phyloP scores from a whole-genome alignment of 1,139 yeast species.

The Spathaspora sp. region DNA sequence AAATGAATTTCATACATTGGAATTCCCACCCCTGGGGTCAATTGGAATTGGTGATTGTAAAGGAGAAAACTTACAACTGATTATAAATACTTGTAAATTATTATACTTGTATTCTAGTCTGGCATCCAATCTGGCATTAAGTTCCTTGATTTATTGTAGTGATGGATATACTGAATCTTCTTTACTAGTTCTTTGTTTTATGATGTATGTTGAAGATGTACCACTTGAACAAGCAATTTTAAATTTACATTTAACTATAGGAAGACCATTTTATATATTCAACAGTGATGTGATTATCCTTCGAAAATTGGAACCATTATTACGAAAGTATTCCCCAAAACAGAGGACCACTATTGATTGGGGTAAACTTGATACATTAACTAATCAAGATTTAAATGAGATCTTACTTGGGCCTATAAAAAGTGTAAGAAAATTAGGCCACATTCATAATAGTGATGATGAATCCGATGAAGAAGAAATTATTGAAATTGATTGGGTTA shows the following conservation, averaged over 20 bases:
- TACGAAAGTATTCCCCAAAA: conserved; percentile 56
- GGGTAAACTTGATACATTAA: conserved; percentile 29
- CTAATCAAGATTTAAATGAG: conserved; percentile 34
- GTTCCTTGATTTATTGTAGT: conserved; percentile 65
- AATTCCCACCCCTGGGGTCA: conserved; percentile 85
- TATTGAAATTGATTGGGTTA: conserved; percentile 33
- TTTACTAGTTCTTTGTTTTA: conserved; percentile 63
- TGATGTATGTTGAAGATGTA: conserved; percentile 64
- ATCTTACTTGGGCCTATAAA: conserved; percentile 25
- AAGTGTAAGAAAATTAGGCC: conserved; percentile 21
- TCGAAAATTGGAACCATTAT: conserved; percentile 59
- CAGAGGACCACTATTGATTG: conserved; percentile 15
- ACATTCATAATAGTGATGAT: conserved; percentile 21
- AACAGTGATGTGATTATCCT: conserved; percentile 70
- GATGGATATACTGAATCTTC: conserved; percentile 95
- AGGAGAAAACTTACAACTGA: conserved; percentile 52
- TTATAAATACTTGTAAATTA: conserved; percentile 64
- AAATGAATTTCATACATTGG: conserved; percentile 35
- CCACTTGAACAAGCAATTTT: conserved; percentile 54
- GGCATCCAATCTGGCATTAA: conserved; percentile 22
- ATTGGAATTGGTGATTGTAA: conserved; percentile 70
- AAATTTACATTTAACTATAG: conserved; percentile 58
- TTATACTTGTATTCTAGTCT: conserved; percentile 43
- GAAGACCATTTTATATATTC: conserved; percentile 83
- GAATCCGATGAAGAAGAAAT: conserved; percentile 4